A percentile compares a stretch with the other conserved stretches of the same genome.
Conservation (phyloP, 805 yeast genomes). For the Metschnikowia hibisci region DNA sequence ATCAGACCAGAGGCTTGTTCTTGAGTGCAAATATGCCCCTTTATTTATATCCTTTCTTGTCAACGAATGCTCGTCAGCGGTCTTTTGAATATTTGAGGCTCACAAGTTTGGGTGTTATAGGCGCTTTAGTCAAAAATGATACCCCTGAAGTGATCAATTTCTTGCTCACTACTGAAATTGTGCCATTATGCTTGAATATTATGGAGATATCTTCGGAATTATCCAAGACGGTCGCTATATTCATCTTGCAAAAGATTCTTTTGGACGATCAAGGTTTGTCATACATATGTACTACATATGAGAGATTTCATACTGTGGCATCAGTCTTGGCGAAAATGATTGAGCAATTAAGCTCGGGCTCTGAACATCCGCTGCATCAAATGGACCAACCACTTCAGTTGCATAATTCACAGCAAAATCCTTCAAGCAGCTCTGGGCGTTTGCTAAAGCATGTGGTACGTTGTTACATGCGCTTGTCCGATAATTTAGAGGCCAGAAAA, state of each 20-base stretch:
- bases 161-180: slow-evolving; percentile 90
- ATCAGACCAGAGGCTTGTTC: slow-evolving; percentile 81
- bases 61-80: slow-evolving; percentile 85
- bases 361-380: slow-evolving; percentile 46
- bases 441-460: slow-evolving; percentile 89
- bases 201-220: slow-evolving; percentile 95
- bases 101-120: slow-evolving; percentile 93
- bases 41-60: slow-evolving; percentile 88
- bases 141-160: slow-evolving; percentile 93
- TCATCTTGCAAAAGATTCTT: slow-evolving; percentile 88
- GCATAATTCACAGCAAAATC: slow-evolving; percentile 8
- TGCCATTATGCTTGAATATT: slow-evolving; percentile 88
- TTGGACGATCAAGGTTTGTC: slow-evolving; percentile 88
- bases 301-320: slow-evolving; percentile 90
- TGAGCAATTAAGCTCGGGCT: slow-evolving; percentile 56
- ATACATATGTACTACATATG: slow-evolving; percentile 93
- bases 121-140: slow-evolving; percentile 94
- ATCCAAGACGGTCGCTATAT: slow-evolving; percentile 93
- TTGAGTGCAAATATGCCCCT: slow-evolving; percentile 88
- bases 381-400: slow-evolving; percentile 3
- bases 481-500: slow-evolving; percentile 84
- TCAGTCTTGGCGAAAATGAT: slow-evolving; percentile 86
- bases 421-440: slow-evolving; percentile 61
- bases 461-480: slow-evolving; percentile 86
- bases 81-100: slow-evolving; percentile 91